Base-by-base conservation (phyloP, 352 stramenopile genomes). In the Pythium plurisporium region DNA sequence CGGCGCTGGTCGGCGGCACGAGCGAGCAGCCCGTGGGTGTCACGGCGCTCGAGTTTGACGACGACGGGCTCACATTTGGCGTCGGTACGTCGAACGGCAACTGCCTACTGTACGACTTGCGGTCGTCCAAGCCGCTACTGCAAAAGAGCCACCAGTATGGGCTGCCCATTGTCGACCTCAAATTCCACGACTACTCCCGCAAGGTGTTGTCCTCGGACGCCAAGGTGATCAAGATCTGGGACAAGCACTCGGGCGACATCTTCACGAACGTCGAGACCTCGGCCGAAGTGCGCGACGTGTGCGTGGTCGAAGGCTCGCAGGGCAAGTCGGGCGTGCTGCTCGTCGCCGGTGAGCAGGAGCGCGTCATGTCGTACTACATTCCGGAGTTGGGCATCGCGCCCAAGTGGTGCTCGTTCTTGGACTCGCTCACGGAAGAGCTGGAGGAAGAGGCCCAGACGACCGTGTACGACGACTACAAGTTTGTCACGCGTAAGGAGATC, bases 381-480 rank as follows among this genome's bases (percentile, higher is more conserved):
- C 97, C 97, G 0, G 83, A 97, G 54, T 74, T 99, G 23, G 97
- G 97, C 23, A 88, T 97, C 27, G 97, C 97, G 20, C 97, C 97
- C 2, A 91, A 97, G 59, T 99, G 97, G 97, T 99, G 96, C 67
- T 98, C 94, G 33, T 99, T 99, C 82, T 76, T 99, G 22, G 97
- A 99, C 64, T 98, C 93, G 54, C 90, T 99, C 22, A 99, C 97
- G 0, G 97, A 99, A 69, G 97, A 99, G 73, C 76, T 99, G 3
- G 97, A 99, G 67, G 97, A 99, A 74, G 86, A 96, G 54, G 82
- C 94, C 57, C 86, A 92, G 54, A 76, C 91, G 62, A 97, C 82
- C 9, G 87, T 99, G 3, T 99, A 98, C 72, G 96, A 99, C 58
- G 97, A 99, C 76, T 99, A 99, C 79, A 98, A 99, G 69, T 99